Evolutionary conservation across 495 filamentous ascomycete genomes (phyloP), one percentile per base, ranked within the genome.

Genomic region (Talaromyces ruber): DNA sequence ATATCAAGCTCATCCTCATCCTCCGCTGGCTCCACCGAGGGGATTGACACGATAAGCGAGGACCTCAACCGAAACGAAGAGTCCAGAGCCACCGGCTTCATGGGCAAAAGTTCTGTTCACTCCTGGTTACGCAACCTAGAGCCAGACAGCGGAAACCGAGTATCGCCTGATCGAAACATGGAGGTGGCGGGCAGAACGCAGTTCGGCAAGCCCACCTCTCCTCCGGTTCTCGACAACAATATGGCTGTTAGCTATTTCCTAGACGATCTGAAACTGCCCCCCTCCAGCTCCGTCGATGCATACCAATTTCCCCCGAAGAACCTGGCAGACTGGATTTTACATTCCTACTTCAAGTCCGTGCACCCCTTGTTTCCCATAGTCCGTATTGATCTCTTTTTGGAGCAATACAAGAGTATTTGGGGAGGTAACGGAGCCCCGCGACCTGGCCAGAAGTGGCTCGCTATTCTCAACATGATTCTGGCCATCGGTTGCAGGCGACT

Each of bases 51-150:
- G 6, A 74, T 87, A 12, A 75, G 81, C 8, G 82, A 87, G 63
- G 86, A 88, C 62, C 65, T 82, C 16, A 83, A 84, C 65, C 78
- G 75, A 5, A 82, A 70, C 51, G 78, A 81, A 50, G 72, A 68
- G 18, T 70, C 76, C 24, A 69, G 79, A 12, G 75, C 78, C 0
- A 81, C 79, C 21, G 86, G 86, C 0, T 88, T 81, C 67, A 75
- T 86, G 60, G 86, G 86, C 22, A 87, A 86, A 64, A 85, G 78
- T 55, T 88, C 85, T 0, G 84, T 86, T 50, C 68, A 87, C 22
- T 69, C 75, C 26, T 88, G 86, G 86, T 79, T 87, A 63, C 82
- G 81, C 62, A 68, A 70, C 57, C 56, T 79, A 6, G 70, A 75
- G 14, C 67, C 37, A 74, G 57, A 70, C 65, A 22, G 66, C 69